A percentile compares a stretch with the other conserved stretches of the same genome.
Conservation (phyloP, 2,329 filamentous ascomycete genomes). For the Colletotrichum sp. region DNA sequence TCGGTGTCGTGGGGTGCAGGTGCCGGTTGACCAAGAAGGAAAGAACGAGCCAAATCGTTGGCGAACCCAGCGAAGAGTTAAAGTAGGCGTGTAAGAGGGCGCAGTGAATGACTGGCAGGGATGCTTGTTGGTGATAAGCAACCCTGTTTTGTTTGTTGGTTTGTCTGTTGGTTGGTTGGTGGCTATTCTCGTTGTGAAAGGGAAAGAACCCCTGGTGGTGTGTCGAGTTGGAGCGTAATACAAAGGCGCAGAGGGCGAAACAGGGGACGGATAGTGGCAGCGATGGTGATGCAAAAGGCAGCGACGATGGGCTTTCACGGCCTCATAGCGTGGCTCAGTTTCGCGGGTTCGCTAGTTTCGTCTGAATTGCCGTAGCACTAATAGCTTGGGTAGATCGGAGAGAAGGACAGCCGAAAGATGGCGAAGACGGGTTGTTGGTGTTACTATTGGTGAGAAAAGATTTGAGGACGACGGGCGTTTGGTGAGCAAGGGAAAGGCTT, state of each 20-base stretch:
- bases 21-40: neutral
- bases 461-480: neutral
- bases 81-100: neutral
- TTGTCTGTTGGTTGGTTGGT: neutral
- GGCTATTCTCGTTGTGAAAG: conserved; percentile 3
- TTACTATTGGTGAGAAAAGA: neutral
- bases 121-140: neutral
- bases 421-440: neutral
- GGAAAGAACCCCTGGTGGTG: neutral
- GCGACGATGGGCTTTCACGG: conserved; percentile 17
- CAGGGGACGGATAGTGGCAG: conserved; percentile 8
- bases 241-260: conserved; percentile 10
- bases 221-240: neutral
- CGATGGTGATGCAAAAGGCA: conserved; percentile 10
- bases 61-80: neutral
- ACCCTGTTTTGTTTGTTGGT: neutral
- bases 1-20: neutral
- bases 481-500: conserved; percentile 13
- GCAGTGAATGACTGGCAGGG: neutral
- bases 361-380: neutral
- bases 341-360: neutral
- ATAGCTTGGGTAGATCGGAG: conserved; percentile 1
- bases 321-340: conserved; percentile 18
- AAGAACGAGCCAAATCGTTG: neutral
- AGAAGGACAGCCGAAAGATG: neutral